Base-by-base conservation (phyloP, 2,329 filamentous ascomycete genomes). In the Cordyceps tenuipes region DNA sequence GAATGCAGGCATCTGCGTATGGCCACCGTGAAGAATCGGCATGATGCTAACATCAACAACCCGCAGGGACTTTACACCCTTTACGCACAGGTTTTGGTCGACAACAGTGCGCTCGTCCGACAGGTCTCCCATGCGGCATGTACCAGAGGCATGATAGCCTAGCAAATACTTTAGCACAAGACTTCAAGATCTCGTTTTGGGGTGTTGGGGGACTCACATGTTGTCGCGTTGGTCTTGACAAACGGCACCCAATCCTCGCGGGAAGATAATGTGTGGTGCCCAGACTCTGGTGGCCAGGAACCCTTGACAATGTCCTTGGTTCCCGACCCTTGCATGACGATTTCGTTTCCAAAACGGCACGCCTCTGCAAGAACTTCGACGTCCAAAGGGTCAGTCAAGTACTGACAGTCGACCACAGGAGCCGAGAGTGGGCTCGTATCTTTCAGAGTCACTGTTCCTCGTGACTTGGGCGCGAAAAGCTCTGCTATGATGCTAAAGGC, bases 261-360 rank as follows among this genome's bases (percentile, higher is more conserved):
- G 0, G 72, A 78, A 57, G 73, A 81, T 66, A 78, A 76, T 53
- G 68, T 69, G 68, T 85, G 81, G 63, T 86, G 83, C 1, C 66
- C 75, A 48, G 77, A 66, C 34, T 77, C 72, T 15, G 71, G 64
- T 0, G 84, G 84, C 83, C 84, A 87, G 12, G 80, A 78, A 0
- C 83, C 83, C 65, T 83, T 83, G 13, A 85, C 76, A 6, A 86
- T 72, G 58, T 80, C 77, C 68, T 77, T 83, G 1, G 84, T 87
- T 0, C 81, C 83, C 1, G 73, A 72, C 0, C 83, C 84, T 17
- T 81, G 71, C 68, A 78, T 80, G 29, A 85, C 76, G 62, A 86
- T 81, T 68, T 87, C 83, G 63, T 86, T 85, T 0, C 76, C 82
- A 51, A 80, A 81, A 2, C 75, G 75, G 50, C 82, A 85, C 0